phyloP scores from a whole-genome alignment of 306 rosid species.

The Datisca glomerata region DNA sequence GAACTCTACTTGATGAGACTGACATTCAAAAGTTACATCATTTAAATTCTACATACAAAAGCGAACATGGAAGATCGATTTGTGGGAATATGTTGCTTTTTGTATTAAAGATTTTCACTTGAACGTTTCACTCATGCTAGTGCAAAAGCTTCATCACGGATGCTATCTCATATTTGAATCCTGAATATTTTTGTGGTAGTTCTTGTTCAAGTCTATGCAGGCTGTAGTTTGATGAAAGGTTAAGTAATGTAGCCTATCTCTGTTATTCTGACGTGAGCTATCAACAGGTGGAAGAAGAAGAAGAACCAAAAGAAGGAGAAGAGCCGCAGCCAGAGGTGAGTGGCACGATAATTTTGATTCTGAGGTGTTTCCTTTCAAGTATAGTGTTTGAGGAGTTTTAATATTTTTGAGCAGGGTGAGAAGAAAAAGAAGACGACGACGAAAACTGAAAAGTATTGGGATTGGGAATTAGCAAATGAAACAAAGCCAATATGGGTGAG shows the following conservation, averaged over 20 bases:
- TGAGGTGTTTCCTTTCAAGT: neutral
- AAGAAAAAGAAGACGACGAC: slow-evolving; percentile 56
- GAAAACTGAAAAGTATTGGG: slow-evolving; percentile 94
- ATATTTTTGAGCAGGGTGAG: slow-evolving; percentile 52
- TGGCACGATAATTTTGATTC: slow-evolving; percentile 3
- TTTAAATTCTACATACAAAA: too few species aligned
- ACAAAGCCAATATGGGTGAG: slow-evolving; percentile 99
- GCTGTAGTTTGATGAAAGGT: neutral
- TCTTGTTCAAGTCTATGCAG: too few species aligned
- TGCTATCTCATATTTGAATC: too few species aligned
- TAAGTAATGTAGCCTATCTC: neutral
- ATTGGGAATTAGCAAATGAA: slow-evolving; percentile 92
- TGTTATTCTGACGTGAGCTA: neutral
- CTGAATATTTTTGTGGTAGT: too few species aligned
- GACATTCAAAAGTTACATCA: too few species aligned
- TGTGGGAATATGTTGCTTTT: too few species aligned
- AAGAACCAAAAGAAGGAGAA: slow-evolving; percentile 88
- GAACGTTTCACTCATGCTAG: too few species aligned
- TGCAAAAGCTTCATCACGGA: too few species aligned
- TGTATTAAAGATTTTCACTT: too few species aligned
- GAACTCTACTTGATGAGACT: too few species aligned
- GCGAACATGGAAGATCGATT: too few species aligned
- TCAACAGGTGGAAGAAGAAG: slow-evolving; percentile 95
- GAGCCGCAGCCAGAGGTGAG: slow-evolving; percentile 69
- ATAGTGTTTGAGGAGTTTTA: slow-evolving; percentile 6